These are phyloP conservation scores for Oldenlandia corymbosa DNA, from an alignment of 257 asterid species.

Conservation along the genomic window DNA sequence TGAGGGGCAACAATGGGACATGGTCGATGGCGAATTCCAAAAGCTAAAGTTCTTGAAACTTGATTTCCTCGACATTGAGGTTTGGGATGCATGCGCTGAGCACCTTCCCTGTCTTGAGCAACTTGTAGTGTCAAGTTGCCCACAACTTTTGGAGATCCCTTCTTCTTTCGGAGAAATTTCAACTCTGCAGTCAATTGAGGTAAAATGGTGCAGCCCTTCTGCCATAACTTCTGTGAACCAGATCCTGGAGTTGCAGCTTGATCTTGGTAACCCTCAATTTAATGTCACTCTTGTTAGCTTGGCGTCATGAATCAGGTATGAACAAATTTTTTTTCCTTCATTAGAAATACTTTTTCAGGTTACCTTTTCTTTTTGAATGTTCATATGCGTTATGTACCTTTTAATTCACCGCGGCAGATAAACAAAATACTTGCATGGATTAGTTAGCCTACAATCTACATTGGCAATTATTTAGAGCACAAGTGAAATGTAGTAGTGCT, in stretches of 20 bases:
- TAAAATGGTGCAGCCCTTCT: conserved; percentile 12
- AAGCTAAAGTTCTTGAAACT: neutral
- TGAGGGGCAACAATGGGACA: neutral
- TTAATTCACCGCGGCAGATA: too few species aligned
- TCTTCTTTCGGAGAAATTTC: conserved; percentile 8
- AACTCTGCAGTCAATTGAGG: conserved; percentile 13
- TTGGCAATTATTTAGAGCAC: too few species aligned
- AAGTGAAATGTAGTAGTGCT: too few species aligned
- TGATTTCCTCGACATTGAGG: neutral
- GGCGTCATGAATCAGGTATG: neutral
- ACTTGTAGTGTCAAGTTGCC: conserved; percentile 4
- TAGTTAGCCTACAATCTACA: too few species aligned
- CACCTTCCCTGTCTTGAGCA: conserved; percentile 5
- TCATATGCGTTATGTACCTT: too few species aligned
- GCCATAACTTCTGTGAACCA: neutral
- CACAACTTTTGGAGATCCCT: conserved; percentile 4
- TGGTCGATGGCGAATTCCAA: neutral
- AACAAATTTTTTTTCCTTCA: too few species aligned
- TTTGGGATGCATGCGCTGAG: neutral
- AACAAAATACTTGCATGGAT: too few species aligned
- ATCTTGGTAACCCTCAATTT: neutral
- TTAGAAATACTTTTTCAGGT: too few species aligned
- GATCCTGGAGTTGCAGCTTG: conserved; percentile 2
- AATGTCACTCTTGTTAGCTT: neutral
- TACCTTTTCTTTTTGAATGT: too few species aligned